Base-by-base conservation (phyloP, 208 protist species). In the Trypanosoma platydactyli region DNA sequence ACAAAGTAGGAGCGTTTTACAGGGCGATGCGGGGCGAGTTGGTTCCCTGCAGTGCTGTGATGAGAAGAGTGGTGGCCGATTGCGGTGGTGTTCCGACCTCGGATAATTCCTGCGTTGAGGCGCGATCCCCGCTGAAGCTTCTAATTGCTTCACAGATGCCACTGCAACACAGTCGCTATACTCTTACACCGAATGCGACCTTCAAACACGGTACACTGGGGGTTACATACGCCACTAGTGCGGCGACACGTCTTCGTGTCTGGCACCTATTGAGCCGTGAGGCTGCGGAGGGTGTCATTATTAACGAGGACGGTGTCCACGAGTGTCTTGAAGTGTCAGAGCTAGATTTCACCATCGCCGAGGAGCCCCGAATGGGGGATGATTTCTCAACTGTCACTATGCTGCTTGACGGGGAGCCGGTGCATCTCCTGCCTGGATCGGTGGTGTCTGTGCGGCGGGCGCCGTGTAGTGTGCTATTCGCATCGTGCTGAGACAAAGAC, bases 201-300 rank as follows among this genome's bases (percentile, higher is more conserved):
- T 83, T 79, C 62, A 77, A 83, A 30, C 70, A 73, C 33, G 57
- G 68, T 29, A 30, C 49, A 12, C 75, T 94, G 24, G 51, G 63
- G 27, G 82, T 83, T 1, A 89, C 83, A 27, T 71, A 86, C 6
- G 83, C 79, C 42, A 85, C 83, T 11, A 52, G 66, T 11, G 80
- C 74, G 52, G 86, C 79, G 11, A 79, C 77, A 15, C 79, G 86
- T 20, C 42, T 84, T 55, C 86, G 89, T 3, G 53, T 91, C 60
- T 91, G 83, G 80, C 89, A 95, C 64, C 74, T 95, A n/a, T 56
- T 95, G 64, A 67, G 73, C n/a, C 69, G 83, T 11, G 86, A 95
- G 54, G 83, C 83, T n/a, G 13, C 41, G 27, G 80, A 85, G 35
- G 86, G 85, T 12, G 60, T 68, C 48, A 59, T 91, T 16, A 58